phyloP scores from a whole-genome alignment of 495 filamentous ascomycete genomes.

The Trichocladium antarcticum region DNA sequence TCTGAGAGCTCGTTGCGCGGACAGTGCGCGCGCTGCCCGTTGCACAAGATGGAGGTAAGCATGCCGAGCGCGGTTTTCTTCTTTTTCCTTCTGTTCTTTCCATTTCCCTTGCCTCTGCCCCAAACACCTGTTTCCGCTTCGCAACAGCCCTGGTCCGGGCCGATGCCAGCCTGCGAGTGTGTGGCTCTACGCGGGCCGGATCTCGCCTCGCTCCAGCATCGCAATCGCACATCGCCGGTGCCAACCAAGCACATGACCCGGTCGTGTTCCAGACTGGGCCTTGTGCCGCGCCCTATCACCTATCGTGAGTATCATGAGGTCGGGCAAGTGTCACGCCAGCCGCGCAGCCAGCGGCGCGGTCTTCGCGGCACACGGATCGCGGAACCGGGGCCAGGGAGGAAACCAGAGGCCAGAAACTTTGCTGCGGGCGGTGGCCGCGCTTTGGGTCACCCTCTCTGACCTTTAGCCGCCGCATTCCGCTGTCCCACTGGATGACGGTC shows the following conservation, averaged over 20 bases:
- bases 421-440: background rate
- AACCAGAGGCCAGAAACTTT: background rate
- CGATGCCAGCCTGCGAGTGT: background rate
- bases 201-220: background rate
- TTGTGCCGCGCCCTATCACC: background rate
- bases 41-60: slow-evolving; percentile 15
- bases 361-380: background rate
- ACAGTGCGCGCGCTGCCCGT: background rate
- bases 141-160: background rate
- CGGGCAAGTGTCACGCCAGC: slow-evolving; percentile 20
- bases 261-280: background rate
- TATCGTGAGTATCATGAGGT: background rate
- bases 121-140: background rate
- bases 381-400: background rate
- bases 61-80: background rate
- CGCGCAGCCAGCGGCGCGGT: slow-evolving; percentile 4
- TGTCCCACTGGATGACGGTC: slow-evolving; percentile 17
- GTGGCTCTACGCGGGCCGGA: background rate
- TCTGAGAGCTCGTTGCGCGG: background rate
- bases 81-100: background rate
- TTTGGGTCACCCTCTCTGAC: slow-evolving; percentile 3
- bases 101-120: background rate
- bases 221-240: background rate
- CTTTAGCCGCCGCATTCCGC: background rate
- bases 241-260: background rate